phyloP scores from a whole-genome alignment of 176 grass and related monocot species.

The Carex scoparia region DNA sequence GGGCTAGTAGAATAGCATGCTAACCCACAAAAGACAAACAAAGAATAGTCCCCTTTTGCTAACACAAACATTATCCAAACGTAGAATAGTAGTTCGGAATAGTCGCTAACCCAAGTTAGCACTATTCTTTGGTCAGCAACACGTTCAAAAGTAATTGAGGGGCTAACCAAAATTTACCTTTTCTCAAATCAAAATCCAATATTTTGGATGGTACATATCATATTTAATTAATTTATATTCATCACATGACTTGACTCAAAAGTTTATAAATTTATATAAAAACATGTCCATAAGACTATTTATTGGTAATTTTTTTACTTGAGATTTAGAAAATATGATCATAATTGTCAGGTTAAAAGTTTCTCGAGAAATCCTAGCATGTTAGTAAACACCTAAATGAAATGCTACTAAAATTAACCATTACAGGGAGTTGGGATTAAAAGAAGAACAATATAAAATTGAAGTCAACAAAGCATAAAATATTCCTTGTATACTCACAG shows the following conservation, averaged over 20 bases:
- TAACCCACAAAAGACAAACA: too few species aligned
- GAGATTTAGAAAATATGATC: not conserved
- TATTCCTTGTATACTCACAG: not conserved
- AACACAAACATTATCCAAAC: too few species aligned
- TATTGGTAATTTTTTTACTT: not conserved
- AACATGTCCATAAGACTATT: not conserved
- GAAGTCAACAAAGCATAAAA: not conserved
- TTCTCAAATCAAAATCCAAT: not conserved
- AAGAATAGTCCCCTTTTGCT: too few species aligned
- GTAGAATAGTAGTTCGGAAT: too few species aligned
- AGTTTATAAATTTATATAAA: not conserved
- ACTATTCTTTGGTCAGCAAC: too few species aligned
- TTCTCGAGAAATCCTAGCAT: not conserved
- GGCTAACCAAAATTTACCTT: not conserved
- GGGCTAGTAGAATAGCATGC: too few species aligned
- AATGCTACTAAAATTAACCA: not conserved
- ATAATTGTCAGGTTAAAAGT: not conserved
- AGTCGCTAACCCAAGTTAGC: too few species aligned
- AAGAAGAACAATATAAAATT: not conserved
- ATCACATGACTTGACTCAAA: not conserved
- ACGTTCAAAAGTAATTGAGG: not conserved
- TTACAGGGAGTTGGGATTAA: not conserved
- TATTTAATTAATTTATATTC: not conserved
- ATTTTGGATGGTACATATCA: not conserved
- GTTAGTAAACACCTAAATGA: not conserved